Base-by-base conservation (phyloP, 495 filamentous ascomycete genomes). In the Hypoxylon lenormandii region DNA sequence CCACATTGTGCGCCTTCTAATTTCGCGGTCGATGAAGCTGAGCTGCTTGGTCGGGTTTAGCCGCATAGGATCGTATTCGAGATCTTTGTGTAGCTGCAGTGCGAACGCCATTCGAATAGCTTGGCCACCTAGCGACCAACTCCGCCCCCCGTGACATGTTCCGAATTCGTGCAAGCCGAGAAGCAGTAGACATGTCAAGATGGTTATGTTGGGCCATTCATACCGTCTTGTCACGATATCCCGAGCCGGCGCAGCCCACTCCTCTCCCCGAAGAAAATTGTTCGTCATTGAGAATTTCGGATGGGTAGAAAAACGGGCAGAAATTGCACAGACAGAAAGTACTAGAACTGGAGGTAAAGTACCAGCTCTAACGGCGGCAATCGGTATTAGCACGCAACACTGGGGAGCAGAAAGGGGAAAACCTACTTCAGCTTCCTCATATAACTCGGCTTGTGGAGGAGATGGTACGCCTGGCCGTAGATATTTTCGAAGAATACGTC, bases 21-120 rank as follows among this genome's bases (percentile, higher is more conserved):
- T 97, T 75, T 98, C 95, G 33, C 91, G 88, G 78, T 98, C 95
- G 11, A 93, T 95, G 70, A 92, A 92, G 72, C 91, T 97, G 40
- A 98, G 82, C 58, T 90, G 87, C 12, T 86, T 85, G 3, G 86
- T 86, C 26, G 85, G 86, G 61, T 90, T 89, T 22, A 89, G 82
- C 37, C 82, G 84, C 16, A 89, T 81, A 1, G 91, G 92, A 74
- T 97, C 94, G 62, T 91, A 86, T 57, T 95, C 93, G n/a, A 96
- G 83, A 77, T 98, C 94, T 77, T 90, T 90, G 76, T 98, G 95
- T 40, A 98, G 82, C 71, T 97, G 95, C 40, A 98, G 81, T 15
- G 95, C 94, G 80, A 96, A 97, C 15, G 94, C 95, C 95, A 97
- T 98, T 42, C 95, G 85, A 72, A 95, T 92, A 18, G 95, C 95